Evolutionary conservation across 495 filamentous ascomycete genomes (phyloP), one percentile per base, ranked within the genome.

Genomic region (Stereocaulon alpinum): DNA sequence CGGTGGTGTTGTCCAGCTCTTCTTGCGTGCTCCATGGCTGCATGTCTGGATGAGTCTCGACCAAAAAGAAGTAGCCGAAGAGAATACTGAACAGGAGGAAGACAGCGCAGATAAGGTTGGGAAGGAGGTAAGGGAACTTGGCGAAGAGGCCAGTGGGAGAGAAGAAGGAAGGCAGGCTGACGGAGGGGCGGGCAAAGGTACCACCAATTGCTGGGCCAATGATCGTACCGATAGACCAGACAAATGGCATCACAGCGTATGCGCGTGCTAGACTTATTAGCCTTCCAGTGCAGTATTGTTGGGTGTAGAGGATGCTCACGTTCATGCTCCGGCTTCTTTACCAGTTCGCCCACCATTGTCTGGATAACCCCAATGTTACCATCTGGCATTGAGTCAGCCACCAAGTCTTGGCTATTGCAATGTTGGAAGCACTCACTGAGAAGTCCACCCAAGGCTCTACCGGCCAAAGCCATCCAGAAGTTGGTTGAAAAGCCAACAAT

Each of bases 301-400:
- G 14, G 18, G 43, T 24, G 29, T 17, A 27, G n/a, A 22, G 18
- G 56, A 15, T 55, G 77, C 86, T 74, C 77, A 88, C 86, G 88
- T 69, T 93, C 88, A 73, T 93, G 86, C 65, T 89, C 84, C 3
- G 86, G 87, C 37, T 85, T 83, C 22, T 77, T 83, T 47, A 92
- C 86, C 53, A 92, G 64, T 68, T 94, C 89, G 22, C 85, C 88
- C 24, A 94, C 88, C 87, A 92, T 92, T n/a, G 88, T 92, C 69
- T 92, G 88, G 60, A 94, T 89, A 37, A 94, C 88, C 11, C 85
- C 89, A 65, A 92, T 85, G 63, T 94, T 94, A 44, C 89, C 89
- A 73, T 95, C 65, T 67, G 30, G 6, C 12, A 44, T 7, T 6
- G 6, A 22, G 22, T 57, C 11, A 59, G 45, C 29, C 34, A 40